phyloP scores from a whole-genome alignment of 2,329 filamentous ascomycete genomes.

The Colletotrichum sp. region DNA sequence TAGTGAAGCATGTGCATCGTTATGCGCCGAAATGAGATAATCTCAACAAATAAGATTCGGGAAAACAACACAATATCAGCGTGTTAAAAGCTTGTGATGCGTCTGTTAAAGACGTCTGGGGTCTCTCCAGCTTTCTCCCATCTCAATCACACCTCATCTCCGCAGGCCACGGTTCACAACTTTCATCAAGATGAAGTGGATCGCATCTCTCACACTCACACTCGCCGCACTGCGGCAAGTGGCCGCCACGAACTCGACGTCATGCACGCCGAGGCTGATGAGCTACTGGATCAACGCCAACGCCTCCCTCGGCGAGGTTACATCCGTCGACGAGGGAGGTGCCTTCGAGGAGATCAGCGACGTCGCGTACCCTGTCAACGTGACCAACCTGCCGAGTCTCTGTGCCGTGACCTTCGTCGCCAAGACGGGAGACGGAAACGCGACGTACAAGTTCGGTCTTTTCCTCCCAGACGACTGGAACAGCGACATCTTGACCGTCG shows the following conservation, averaged over 20 bases:
- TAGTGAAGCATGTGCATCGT: background rate
- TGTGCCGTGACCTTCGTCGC: constrained; percentile 36
- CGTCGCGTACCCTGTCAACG: constrained; percentile 27
- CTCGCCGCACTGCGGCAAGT: background rate
- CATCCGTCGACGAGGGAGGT: constrained; percentile 22
- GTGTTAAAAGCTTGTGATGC: background rate
- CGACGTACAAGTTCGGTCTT: constrained; percentile 33
- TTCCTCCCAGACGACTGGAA: constrained; percentile 38
- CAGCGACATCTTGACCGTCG: constrained; percentile 32
- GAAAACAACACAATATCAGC: background rate
- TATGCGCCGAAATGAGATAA: background rate
- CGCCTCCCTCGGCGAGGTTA: constrained; percentile 15
- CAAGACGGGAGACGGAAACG: constrained; percentile 23
- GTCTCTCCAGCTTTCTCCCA: background rate
- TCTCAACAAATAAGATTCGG: background rate
- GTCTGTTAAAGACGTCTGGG: background rate
- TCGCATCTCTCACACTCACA: background rate
- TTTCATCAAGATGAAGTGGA: constrained; percentile 2
- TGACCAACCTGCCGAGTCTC: constrained; percentile 33
- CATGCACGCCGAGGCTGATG: background rate
- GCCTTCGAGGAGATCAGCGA: constrained; percentile 27
- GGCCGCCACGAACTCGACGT: constrained; percentile 1
- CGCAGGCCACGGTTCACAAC: fast-evolving
- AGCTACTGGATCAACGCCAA: constrained; percentile 15
- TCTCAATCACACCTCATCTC: background rate